Evolutionary conservation across 257 asterid genomes (phyloP).

Genomic region (Fraxinus americana): DNA sequence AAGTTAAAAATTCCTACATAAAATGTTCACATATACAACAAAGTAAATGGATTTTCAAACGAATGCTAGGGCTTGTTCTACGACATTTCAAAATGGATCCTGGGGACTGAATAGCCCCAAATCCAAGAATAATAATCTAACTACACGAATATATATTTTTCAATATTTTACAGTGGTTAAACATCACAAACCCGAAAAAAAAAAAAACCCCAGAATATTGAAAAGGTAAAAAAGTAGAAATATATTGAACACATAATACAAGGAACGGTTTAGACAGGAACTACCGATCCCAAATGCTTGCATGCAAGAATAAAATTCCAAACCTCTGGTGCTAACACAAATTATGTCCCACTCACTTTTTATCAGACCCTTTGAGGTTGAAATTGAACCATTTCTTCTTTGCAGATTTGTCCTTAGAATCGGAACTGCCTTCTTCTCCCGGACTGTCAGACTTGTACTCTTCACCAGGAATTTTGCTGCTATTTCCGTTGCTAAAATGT

Average conservation of each 20-base stretch:
- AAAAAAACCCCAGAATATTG: background rate
- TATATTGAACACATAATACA: slow-evolving; percentile 24
- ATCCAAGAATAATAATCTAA: slow-evolving; percentile 27
- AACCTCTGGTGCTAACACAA: slow-evolving; percentile 22
- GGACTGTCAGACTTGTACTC: slow-evolving; percentile 69
- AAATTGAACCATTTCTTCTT: slow-evolving; percentile 89
- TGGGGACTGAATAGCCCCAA: slow-evolving; percentile 31
- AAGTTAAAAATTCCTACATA: too few relatives aligned
- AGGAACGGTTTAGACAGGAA: too few relatives aligned
- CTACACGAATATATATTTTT: slow-evolving; percentile 39
- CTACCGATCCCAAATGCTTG: slow-evolving; percentile 24
- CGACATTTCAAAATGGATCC: background rate
- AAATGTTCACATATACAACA: background rate
- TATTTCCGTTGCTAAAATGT: slow-evolving; percentile 77
- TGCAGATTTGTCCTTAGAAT: slow-evolving; percentile 76
- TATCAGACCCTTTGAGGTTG: slow-evolving; percentile 80
- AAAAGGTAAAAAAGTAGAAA: background rate
- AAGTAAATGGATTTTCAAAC: background rate
- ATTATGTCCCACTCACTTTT: slow-evolving; percentile 37
- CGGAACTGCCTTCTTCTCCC: slow-evolving; percentile 86
- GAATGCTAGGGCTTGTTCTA: background rate
- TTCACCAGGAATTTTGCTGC: slow-evolving; percentile 6
- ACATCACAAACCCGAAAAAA: background rate
- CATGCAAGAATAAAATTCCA: slow-evolving; percentile 25
- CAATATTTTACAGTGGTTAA: slow-evolving; percentile 37